Evolutionary conservation across 2,329 filamentous ascomycete species (phyloP).

Genomic region (Annulohypoxylon truncatum): DNA sequence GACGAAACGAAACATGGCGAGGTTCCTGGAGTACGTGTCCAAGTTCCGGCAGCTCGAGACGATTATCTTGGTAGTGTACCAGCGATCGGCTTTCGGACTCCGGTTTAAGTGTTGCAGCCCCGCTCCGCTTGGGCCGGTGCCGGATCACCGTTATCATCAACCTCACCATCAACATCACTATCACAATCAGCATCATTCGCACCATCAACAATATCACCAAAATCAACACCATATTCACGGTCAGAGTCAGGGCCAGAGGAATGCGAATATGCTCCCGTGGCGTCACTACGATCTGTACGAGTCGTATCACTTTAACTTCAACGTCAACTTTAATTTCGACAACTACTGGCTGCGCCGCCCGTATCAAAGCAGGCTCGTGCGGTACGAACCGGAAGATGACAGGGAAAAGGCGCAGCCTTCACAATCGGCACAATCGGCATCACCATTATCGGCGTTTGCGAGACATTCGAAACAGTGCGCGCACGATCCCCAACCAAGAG

Average conservation of each 20-base stretch:
- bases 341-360: conserved; percentile 56
- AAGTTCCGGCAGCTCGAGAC: conserved; percentile 56
- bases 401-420: conserved; percentile 35
- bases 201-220: not conserved
- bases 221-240: not conserved
- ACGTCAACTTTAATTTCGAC: conserved; percentile 60
- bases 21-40: conserved; percentile 55
- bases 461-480: conserved; percentile 43
- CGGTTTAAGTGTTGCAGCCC: conserved; percentile 34
- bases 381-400: conserved; percentile 45
- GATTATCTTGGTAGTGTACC: conserved; percentile 60
- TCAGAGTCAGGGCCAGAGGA: not conserved
- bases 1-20: conserved; percentile 55
- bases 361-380: conserved; percentile 50
- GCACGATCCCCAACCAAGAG: conserved; percentile 46
- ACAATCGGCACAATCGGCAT: not conserved
- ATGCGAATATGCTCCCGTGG: conserved; percentile 32
- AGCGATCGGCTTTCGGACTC: conserved; percentile 60
- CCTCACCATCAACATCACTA: conserved; percentile 11
- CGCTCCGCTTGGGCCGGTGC: conserved; percentile 14
- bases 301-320: conserved; percentile 60
- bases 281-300: conserved; percentile 57
- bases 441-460: not conserved
- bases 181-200: conserved; percentile 6
- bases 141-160: conserved; percentile 7